Percentiles rank a stretch among this genome's conserved stretches.
These are phyloP conservation scores for Strigomonas culicis DNA, from an alignment of 208 protist species.

Conservation along the genomic window DNA sequence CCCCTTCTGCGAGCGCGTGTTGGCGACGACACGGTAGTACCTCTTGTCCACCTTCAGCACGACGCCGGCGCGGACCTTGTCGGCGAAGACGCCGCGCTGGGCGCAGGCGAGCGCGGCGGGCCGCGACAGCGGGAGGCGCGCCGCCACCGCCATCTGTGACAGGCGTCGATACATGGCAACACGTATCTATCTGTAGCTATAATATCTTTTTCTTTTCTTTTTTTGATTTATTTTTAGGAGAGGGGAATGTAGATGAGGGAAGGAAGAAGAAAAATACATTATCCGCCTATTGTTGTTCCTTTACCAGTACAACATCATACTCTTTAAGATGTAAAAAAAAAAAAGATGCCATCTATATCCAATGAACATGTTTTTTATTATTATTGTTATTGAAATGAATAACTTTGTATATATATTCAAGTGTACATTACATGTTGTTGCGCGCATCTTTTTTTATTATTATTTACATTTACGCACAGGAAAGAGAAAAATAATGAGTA, in stretches of 20 bases:
- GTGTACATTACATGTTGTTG: neutral
- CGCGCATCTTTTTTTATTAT: slow-evolving; percentile 6
- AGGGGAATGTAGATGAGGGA: neutral
- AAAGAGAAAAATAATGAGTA: neutral
- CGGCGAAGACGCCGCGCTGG: slow-evolving; percentile 70
- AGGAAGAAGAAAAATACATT: neutral
- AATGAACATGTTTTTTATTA: neutral
- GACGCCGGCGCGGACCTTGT: slow-evolving; percentile 85
- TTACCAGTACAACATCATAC: neutral
- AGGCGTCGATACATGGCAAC: no score
- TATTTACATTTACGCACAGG: neutral
- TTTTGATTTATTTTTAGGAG: no score
- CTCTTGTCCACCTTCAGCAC: slow-evolving; percentile 77
- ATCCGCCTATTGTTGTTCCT: neutral
- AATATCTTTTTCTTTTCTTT: neutral
- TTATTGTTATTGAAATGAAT: neutral
- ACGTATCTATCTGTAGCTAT: neutral
- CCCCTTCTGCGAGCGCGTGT: slow-evolving; percentile 88
- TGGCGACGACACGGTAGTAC: slow-evolving; percentile 72
- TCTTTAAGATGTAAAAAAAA: slow-evolving; percentile 2
- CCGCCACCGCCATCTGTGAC: no score
- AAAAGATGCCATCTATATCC: neutral
- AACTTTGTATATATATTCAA: neutral
- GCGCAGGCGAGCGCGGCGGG: slow-evolving; percentile 19
- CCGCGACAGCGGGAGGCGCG: no score